Base-by-base conservation (phyloP, 2,329 filamentous ascomycete genomes). In the Scortechinia acanthostroma region DNA sequence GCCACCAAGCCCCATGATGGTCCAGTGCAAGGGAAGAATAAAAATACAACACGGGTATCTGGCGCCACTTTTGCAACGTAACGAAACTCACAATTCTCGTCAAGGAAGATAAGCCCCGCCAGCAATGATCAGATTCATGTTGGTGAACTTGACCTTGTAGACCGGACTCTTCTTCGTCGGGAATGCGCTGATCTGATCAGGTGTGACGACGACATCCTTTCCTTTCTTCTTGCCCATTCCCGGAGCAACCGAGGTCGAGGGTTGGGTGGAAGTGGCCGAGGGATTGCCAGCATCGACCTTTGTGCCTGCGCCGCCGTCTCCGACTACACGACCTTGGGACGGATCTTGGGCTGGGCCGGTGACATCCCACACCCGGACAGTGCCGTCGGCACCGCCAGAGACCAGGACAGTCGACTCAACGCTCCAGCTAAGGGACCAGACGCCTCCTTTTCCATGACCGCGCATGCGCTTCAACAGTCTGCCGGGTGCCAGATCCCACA, bases 361-460 rank as follows among this genome's bases (percentile, higher is more conserved):
- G n/a, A 80, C 73, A 51, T 84, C 80, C 80, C 80, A 84, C 5
- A 83, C 71, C 35, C 80, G 73, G 17, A 84, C 80, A 3, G 80
- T 83, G 46, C 76, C 73, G 53, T 84, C 80, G 14, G 78, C 78
- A 43, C 79, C 79, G 14, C 75, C 77, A 3, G 79, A 83, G 4
- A 81, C 76, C 3, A 84, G 68, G 4, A 83, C 74, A 0, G 69
- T 79, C 1, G 75, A 80, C 53, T 84, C 80, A 16, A 80, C 77
- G 49, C 71, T 78, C 77, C 77, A 84, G 52, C 75, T 77, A 3
- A 84, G 61, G 28, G 74, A 79, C 77, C 77, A 83, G 54, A 84
- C 79, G 5, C 79, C 79, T 22, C 78, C 79, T 55, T 80, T 80
- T 42, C 70, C 77, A 53, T 83, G 80, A n/a, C 80, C 80, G 40